Base-by-base conservation (phyloP, 306 rosid species). In the Abrus precatorius region DNA sequence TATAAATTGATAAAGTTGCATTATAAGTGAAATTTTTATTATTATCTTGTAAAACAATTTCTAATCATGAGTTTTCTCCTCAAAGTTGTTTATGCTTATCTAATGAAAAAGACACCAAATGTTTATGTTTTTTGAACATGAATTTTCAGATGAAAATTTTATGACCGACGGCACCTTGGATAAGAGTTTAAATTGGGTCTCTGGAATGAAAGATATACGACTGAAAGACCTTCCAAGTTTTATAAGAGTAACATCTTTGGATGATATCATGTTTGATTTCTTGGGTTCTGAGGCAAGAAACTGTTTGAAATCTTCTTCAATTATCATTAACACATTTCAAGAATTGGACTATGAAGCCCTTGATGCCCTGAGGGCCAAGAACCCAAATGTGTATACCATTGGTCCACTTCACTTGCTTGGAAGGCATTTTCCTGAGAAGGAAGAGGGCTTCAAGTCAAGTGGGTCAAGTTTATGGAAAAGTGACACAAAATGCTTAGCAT, bases 201-300 rank as follows among this genome's bases (percentile, higher is more conserved):
- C 68, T 0, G 78, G 78, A 29, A 41, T 74, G 40, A 56, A 74
- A 74, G 68, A 74, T 28, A 54, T 74, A 1, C 30, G 78, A 45
- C 8, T 78, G 5, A 68, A 57, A 78, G 82, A 78, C 1, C 36
- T 78, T 56, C 82, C 82, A 56, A 78, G 76, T 2, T 78, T 78
- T 2, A 69, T 78, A 0, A 55, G 82, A 78, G 56, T 49, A 1
- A 78, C 82, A 1, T 43, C 10, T 69, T 7, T 69, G 12, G 62
- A 48, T 33, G 82, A 78, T 33, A 56, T 20, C 11, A n/a, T 68
- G 75, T 69, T 78, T 20, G 29, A 45, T 69, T 78, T 69, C 32
- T 30, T 56, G 69, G 50, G 76, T 33, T 69, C 38, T 5, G 76
- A 69, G 40, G 29, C 82, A 55, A 38, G 2, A 33, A 44, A 69